phyloP scores from a whole-genome alignment of 306 rosid species.

The Geum urbanum region DNA sequence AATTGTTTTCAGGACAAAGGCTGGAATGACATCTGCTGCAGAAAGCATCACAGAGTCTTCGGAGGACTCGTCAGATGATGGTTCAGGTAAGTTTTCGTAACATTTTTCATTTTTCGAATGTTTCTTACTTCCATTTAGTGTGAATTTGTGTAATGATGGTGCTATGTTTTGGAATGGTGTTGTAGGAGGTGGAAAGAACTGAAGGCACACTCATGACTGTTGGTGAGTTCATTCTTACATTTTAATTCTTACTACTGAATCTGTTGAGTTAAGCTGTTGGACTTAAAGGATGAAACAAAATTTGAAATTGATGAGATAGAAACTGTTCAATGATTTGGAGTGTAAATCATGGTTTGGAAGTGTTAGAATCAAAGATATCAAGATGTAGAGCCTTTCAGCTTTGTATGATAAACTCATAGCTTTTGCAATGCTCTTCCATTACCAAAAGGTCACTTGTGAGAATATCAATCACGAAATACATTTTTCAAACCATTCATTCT shows the following conservation, averaged over 20 bases:
- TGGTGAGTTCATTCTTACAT: constrained; percentile 43
- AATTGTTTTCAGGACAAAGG: constrained; percentile 63
- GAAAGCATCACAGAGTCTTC: constrained; percentile 96
- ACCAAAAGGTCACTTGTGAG: not conserved
- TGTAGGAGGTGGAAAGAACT: constrained; percentile 88
- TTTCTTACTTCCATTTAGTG: not conserved
- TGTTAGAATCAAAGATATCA: not conserved
- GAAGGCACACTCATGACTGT: constrained; percentile 61
- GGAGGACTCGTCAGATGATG: constrained; percentile 87
- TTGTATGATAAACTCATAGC: not conserved
- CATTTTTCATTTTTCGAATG: not conserved
- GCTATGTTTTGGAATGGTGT: not conserved
- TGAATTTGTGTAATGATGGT: not conserved
- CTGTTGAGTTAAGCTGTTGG: not conserved
- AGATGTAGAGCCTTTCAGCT: not conserved
- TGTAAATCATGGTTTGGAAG: not conserved
- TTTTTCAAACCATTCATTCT: not conserved
- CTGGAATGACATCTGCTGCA: constrained; percentile 92
- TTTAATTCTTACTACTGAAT: no score
- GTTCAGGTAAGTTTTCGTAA: constrained; percentile 60
- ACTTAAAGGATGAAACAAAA: not conserved
- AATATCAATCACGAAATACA: no score
- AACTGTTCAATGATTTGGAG: not conserved
- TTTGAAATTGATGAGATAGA: not conserved
- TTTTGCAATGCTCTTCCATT: not conserved